A percentile compares a stretch with the other conserved stretches of the same genome.
These are phyloP conservation scores for Saccharum spontaneum DNA, from an alignment of 176 grass and related monocot genomes.

Conservation along the genomic window DNA sequence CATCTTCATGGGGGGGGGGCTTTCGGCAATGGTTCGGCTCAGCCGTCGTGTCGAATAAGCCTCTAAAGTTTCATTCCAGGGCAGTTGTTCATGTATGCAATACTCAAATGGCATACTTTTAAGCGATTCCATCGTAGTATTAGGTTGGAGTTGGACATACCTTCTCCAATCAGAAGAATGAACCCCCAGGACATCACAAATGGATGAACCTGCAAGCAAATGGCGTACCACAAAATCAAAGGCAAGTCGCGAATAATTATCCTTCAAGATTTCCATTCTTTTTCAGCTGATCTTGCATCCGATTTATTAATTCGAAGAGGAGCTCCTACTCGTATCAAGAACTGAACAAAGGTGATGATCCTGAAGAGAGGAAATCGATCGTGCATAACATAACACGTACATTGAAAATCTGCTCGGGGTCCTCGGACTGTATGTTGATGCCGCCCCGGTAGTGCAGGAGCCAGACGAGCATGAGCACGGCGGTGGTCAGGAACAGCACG, in stretches of 20 bases:
- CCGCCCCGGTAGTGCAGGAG: slow-evolving; percentile 78
- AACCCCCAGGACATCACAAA: slow-evolving; percentile 88
- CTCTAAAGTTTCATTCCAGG: neutral
- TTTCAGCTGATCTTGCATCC: neutral
- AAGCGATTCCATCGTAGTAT: neutral
- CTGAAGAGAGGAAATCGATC: neutral
- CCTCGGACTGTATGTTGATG: slow-evolving; percentile 66
- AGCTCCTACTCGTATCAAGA: neutral
- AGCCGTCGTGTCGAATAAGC: neutral
- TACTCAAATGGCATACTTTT: neutral
- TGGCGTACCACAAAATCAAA: neutral
- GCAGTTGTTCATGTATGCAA: neutral
- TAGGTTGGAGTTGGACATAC: slow-evolving; percentile 26
- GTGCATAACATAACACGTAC: slow-evolving; percentile 32
- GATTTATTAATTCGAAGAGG: neutral
- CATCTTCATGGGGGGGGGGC: neutral
- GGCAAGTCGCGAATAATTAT: neutral
- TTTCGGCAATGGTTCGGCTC: slow-evolving; percentile 21
- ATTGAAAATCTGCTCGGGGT: slow-evolving; percentile 73
- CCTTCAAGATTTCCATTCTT: neutral
- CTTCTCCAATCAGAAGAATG: slow-evolving; percentile 90
- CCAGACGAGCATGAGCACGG: slow-evolving; percentile 89
- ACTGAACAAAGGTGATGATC: neutral
- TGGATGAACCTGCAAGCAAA: slow-evolving; percentile 67
- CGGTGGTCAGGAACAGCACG: slow-evolving; percentile 58